phyloP scores from a whole-genome alignment of 1,284 basidiomycete species.

The Kwoniella shivajii region DNA sequence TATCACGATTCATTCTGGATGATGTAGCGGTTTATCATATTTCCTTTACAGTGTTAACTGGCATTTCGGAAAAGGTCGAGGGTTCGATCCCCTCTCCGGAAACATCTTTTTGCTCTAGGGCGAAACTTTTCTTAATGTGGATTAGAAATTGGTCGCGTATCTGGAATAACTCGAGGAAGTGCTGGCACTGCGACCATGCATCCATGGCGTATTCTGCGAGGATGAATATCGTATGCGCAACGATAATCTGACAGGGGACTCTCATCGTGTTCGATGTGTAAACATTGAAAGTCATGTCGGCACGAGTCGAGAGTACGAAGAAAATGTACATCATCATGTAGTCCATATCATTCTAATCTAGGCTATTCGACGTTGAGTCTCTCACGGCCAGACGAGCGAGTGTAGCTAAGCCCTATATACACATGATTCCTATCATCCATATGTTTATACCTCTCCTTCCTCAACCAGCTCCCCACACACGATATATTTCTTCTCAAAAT shows the following conservation, averaged over 20 bases:
- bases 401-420: background rate
- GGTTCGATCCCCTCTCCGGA: conserved; percentile 17
- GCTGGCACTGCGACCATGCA: too few relatives aligned
- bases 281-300: too few relatives aligned
- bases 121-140: too few relatives aligned
- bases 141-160: too few relatives aligned
- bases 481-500: conserved; percentile 85
- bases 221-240: too few relatives aligned
- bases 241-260: too few relatives aligned
- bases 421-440: too few relatives aligned
- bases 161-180: background rate
- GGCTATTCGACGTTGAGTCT: too few relatives aligned
- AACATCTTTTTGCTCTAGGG: conserved; percentile 13
- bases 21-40: conserved; percentile 22
- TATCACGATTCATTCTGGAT: background rate
- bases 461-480: conserved; percentile 80
- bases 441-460: conserved; percentile 60
- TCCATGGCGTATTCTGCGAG: too few relatives aligned
- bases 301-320: background rate
- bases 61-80: conserved; percentile 17
- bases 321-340: background rate
- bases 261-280: too few relatives aligned
- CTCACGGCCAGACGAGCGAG: background rate
- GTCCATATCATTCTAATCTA: too few relatives aligned
- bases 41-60: conserved; percentile 11